Percentiles rank a stretch among this genome's conserved stretches.
Conservation (phyloP, 1,284 basidiomycete species). For the Apiotrichum siamense region DNA sequence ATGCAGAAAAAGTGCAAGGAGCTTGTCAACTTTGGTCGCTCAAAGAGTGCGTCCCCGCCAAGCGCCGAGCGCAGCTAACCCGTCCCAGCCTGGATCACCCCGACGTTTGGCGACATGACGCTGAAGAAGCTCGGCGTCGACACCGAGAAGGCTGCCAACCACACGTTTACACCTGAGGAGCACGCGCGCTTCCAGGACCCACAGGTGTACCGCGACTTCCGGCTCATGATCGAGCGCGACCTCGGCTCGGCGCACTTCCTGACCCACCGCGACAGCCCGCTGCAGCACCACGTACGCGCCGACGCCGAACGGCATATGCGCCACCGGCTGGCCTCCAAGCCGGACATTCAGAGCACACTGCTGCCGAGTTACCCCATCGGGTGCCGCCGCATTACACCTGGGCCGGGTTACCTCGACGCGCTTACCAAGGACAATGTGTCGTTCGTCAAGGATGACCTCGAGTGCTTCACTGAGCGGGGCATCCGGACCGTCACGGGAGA, state of each 20-base stretch:
- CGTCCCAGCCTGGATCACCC: constrained; percentile 29
- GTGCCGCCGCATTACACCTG: constrained; percentile 37
- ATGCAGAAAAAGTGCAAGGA: constrained; percentile 18
- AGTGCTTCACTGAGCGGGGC: constrained; percentile 23
- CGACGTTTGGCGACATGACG: constrained; percentile 19
- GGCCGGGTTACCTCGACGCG: constrained; percentile 40
- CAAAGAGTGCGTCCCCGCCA: constrained; percentile 7
- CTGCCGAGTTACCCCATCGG: constrained; percentile 25
- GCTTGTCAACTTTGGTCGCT: constrained; percentile 26
- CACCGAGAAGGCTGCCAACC: neutral
- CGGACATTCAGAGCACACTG: constrained; percentile 18
- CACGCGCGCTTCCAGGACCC: constrained; percentile 16
- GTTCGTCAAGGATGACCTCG: constrained; percentile 19
- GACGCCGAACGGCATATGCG: constrained; percentile 21
- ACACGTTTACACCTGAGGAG: constrained; percentile 25
- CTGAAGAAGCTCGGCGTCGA: constrained; percentile 8
- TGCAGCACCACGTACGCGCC: constrained; percentile 10
- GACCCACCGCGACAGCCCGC: constrained; percentile 16
- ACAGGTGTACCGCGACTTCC: constrained; percentile 24
- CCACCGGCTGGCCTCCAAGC: constrained; percentile 13
- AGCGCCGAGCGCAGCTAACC: no score
- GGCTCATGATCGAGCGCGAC: constrained; percentile 20
- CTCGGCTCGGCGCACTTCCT: constrained; percentile 7
- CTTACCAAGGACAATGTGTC: constrained; percentile 29
- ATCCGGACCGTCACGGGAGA: constrained; percentile 17